Evolutionary conservation across 176 grass and related monocot genomes (phyloP), one percentile per base, ranked within the genome.

Genomic region (Oropetium thomaeum): DNA sequence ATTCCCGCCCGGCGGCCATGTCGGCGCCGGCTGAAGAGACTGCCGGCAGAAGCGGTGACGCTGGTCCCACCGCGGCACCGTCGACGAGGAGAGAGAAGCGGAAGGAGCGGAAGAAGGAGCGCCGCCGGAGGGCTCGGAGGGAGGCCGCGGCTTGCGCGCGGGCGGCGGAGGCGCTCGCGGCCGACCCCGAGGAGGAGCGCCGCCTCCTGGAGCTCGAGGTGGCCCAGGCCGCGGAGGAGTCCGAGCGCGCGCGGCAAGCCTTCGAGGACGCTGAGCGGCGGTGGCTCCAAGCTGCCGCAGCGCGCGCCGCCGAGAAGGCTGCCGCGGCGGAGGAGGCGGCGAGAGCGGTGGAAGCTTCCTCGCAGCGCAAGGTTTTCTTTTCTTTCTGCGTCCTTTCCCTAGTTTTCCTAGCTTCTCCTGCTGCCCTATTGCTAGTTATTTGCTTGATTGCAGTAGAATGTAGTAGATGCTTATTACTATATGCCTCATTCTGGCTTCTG

Each of bases 221-320:
- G 75, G 82, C 90, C 72, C 87, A 94, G 86, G 80, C 82, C 2
- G 54, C 70, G 7, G 88, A 70, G 41, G 73, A 77, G 48, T 85
- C 87, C 17, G 84, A 92, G 76, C 83, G 76, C 23, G 91, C 88
- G 62, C 85, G 79, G 28, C 73, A 16, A 10, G 74, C 67, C 47
- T 95, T 92, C 68, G 96, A 99, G 82, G 91, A 90, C 17, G 81
- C 91, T 29, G 96, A 99, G 67, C 87, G 71, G 39, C 75, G 75
- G 12, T 99, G 96, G 96, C 80, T 92, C 26, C 84, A 95, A 76
- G 87, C 84, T 14, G 78, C 91, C 20, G 78, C 81, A 9, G 66
- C 30, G 64, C 81, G 79, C 31, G 78, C 86, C 7, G 84, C 84
- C 20, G 77, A 80, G 62, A 79, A 68, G 84, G 84, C 71, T 0